Conservation (phyloP, 73 alveolate species). For the Tetrahymena thermophila region DNA sequence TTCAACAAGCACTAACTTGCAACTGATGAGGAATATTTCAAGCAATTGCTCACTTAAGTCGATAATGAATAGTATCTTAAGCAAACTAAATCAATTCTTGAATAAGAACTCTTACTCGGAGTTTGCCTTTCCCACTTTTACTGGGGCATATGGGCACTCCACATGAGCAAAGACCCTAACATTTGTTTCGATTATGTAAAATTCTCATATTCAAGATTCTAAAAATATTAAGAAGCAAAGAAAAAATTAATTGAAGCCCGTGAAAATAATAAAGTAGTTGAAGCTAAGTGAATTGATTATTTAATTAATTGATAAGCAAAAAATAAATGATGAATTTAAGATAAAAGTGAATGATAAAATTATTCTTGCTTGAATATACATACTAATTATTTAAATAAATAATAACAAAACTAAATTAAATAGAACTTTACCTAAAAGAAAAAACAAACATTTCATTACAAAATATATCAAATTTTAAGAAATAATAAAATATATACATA, state of each 20-base stretch:
- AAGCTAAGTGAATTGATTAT: neutral
- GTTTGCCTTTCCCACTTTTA: neutral
- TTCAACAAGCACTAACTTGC: neutral
- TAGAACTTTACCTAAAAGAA: neutral
- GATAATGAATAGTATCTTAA: neutral
- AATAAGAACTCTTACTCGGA: neutral
- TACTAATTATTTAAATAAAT: neutral
- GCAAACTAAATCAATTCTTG: neutral
- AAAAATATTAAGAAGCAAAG: neutral
- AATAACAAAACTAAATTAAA: neutral
- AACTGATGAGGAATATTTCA: neutral
- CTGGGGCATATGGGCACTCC: constrained; percentile 1
- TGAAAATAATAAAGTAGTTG: neutral
- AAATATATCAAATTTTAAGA: neutral
- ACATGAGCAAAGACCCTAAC: neutral
- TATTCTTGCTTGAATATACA: too few species aligned
- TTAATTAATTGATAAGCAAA: neutral
- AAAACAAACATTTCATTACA: too few species aligned
- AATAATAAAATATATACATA: neutral
- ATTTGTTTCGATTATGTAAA: neutral
- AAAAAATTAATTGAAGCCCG: neutral
- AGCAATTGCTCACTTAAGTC: neutral
- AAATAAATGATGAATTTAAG: neutral
- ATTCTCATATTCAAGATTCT: neutral
- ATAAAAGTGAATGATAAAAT: too few species aligned